Base-by-base conservation (phyloP, 2,329 filamentous ascomycete genomes). In the Cladophialophora chaetospira region DNA sequence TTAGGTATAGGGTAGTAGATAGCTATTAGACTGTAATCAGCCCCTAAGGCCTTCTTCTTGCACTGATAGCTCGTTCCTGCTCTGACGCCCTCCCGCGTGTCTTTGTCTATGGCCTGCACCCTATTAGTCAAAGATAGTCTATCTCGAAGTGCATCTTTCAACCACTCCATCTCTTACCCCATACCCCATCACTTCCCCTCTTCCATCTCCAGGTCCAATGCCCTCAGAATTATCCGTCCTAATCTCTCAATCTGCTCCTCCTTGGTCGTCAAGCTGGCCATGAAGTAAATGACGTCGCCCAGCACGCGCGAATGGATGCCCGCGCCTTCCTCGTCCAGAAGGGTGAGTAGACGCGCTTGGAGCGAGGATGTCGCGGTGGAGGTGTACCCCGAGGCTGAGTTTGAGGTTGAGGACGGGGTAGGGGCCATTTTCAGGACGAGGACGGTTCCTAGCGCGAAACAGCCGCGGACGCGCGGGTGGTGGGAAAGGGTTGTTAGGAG, bases 371-470 rank as follows among this genome's bases (percentile, higher is more conserved):
- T 78, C 4, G 80, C 82, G 1, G 74, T 82, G 1, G 81, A 84
- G 3, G 76, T 82, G 63, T 85, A 85, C 10, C 82, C 81, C 15
- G 73, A 74, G 17, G 78, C 79, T 75, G 63, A 49, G 11, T 82
- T 80, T 13, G n/a, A n/a, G n/a, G n/a, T n/a, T n/a, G n/a, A n/a
- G n/a, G n/a, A n/a, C n/a, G 73, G 74, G 17, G 78, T 79, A 75
- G 62, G 47, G 15, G 72, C 74, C 19, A 86, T 63, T 10, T 77
- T 77, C 33, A 95, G 85, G 0, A 87, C 86, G 9, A 94, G 75
- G 1, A 94, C 87, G 2, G 83, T 88, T 0, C 90, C 90, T 1
- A 94, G 73, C 0, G 89, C 87, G 75, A 89, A 88, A 0, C 88
- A 83, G 5, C 86, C 83, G 2, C 83, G 77, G 0, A 94, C 83